Evolutionary conservation across 768 basidiomycete species (phyloP).

Genomic region (Cyclocybe aegerita): DNA sequence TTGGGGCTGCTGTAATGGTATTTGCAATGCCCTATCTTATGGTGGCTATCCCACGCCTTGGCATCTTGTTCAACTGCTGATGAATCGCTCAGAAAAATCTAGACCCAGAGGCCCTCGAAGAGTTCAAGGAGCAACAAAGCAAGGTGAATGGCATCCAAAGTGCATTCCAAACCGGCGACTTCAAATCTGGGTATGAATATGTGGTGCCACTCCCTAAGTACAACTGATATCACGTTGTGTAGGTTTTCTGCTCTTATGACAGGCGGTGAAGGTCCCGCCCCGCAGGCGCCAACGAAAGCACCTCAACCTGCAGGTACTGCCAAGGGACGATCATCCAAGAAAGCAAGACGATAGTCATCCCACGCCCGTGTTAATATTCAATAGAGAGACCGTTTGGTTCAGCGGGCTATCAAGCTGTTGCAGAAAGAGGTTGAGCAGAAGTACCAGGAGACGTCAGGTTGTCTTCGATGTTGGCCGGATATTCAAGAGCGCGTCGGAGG

Average conservation of each 20-base stretch:
- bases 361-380: background rate
- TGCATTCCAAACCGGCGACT: constrained; percentile 57
- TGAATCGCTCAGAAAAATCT: constrained; percentile 60
- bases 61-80: background rate
- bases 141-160: constrained; percentile 54
- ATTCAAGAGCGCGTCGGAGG: constrained; percentile 57
- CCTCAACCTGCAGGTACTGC: constrained; percentile 3
- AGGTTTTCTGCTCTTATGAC: constrained; percentile 25
- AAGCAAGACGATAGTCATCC: constrained; percentile 30
- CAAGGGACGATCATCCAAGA: constrained; percentile 31
- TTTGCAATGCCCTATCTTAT: constrained; percentile 75
- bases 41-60: constrained; percentile 33
- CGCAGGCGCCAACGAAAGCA: constrained; percentile 6
- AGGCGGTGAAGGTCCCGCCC: constrained; percentile 16
- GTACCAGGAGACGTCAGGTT: background rate
- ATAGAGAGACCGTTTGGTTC: background rate
- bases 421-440: background rate
- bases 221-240: background rate
- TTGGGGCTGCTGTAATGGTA: constrained; percentile 63
- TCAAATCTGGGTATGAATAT: constrained; percentile 51
- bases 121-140: constrained; percentile 60
- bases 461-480: constrained; percentile 28
- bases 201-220: background rate
- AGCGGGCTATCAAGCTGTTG: too few species aligned
- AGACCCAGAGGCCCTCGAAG: constrained; percentile 68